A percentile compares a stretch with the other conserved stretches of the same genome.
Conservation (phyloP, 1,284 basidiomycete species). For the Moesziomyces globuligerus region DNA sequence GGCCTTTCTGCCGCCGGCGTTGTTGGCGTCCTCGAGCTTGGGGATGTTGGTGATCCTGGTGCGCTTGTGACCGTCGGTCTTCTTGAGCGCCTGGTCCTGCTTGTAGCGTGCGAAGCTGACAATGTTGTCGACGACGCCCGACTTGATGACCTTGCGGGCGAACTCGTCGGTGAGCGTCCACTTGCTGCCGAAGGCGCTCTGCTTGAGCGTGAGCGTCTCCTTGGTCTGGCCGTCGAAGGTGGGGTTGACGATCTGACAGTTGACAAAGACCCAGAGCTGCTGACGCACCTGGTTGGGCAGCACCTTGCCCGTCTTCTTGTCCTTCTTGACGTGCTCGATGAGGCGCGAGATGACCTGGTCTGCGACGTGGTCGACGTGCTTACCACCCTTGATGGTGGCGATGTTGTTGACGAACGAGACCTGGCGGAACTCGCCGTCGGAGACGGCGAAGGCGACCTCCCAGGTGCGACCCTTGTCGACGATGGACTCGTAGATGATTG, state of each 20-base stretch:
- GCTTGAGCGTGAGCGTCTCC: constrained; percentile 88
- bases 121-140: constrained; percentile 90
- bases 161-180: constrained; percentile 92
- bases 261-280: constrained; percentile 99
- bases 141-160: constrained; percentile 91
- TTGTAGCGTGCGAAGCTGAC: constrained; percentile 96
- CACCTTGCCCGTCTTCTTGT: constrained; percentile 86
- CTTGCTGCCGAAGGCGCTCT: constrained; percentile 87
- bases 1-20: constrained; percentile 84
- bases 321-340: constrained; percentile 86
- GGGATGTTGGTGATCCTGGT: constrained; percentile 81
- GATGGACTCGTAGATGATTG: constrained; percentile 83
- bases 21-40: constrained; percentile 97
- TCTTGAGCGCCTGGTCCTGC: constrained; percentile 94
- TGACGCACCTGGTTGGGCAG: constrained; percentile 94
- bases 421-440: constrained; percentile 80
- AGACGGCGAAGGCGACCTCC: constrained; percentile 96
- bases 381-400: constrained; percentile 95
- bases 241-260: constrained; percentile 95
- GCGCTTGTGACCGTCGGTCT: constrained; percentile 93
- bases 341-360: constrained; percentile 85
- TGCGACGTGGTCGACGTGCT: constrained; percentile 87
- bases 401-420: constrained; percentile 99
- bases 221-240: constrained; percentile 99
- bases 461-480: constrained; percentile 76